Base-by-base conservation (phyloP, 768 basidiomycete species). In the Chalciporus chontae region DNA sequence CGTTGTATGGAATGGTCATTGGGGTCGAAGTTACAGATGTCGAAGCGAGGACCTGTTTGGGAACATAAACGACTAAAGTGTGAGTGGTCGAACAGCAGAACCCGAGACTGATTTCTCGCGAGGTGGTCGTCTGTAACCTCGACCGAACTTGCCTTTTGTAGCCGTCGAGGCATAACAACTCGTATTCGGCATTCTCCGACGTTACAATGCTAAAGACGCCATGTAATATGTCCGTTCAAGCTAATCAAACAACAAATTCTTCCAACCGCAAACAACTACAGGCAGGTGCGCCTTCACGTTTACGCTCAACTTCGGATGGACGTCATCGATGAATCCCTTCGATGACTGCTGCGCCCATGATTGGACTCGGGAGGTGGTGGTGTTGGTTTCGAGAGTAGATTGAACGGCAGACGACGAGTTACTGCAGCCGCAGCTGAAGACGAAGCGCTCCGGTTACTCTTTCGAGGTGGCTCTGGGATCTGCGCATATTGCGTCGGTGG, bases 401-500 rank as follows among this genome's bases (percentile, higher is more conserved):
- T 79, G 65, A 89, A 86, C 3, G 80, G 80, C 61, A 87, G 75
- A 57, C 87, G 78, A 29, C 85, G 81, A 49, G 73, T 62, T 54
- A 56, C 65, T 8, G 56, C 77, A 52, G 77, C 72, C n/a, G 76
- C 78, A 40, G 82, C 75, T 1, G 79, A 78, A 37, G 61, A 63
- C 43, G 61, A 58, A n/a, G 59, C 56, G 32, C 59, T 55, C 40
- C 70, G 75, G 47, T 62, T 73, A 44, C 75, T 76, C 57, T 71
- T 68, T 47, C 61, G 54, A 34, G 83, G 84, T 47, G 86, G 87
- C 50, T 84, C 84, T 19, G 84, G 85, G 54, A 87, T 86, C 51
- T 76, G 76, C 14, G 87, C 83, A 68, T 83, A 87, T 53, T 84
- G 83, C 47, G 77, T 78, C 42, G 86, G 75, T 31, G 86, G 85